Conservation (phyloP, 2,329 filamentous ascomycete species). For the Ampelomyces quisqualis region DNA sequence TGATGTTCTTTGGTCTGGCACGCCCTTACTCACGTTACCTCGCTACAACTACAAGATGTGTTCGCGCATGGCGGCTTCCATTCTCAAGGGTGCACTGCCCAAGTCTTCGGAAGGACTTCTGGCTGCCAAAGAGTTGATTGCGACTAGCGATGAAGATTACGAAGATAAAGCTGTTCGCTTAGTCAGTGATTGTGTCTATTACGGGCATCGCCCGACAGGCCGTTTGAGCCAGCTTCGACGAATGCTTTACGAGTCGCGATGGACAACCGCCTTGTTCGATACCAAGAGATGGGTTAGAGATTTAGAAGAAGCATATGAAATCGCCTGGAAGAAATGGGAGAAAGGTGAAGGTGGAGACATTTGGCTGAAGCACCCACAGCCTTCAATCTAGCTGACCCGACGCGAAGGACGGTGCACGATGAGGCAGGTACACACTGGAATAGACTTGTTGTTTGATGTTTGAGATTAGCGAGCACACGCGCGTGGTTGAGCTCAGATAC, state of each 20-base stretch:
- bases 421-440: no score
- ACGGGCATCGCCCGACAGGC: conserved; percentile 51
- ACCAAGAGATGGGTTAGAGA: conserved; percentile 89
- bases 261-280: conserved; percentile 86
- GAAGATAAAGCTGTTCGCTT: conserved; percentile 59
- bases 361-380: conserved; percentile 57
- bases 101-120: conserved; percentile 64
- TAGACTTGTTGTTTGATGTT: conserved; percentile 6
- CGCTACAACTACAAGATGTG: conserved; percentile 99
- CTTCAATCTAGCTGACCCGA: no score
- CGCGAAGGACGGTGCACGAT: no score
- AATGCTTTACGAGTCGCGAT: conserved; percentile 79
- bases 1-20: conserved; percentile 94
- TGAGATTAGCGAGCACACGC: conserved; percentile 17
- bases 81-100: conserved; percentile 84
- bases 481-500: background rate
- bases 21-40: conserved; percentile 84
- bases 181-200: conserved; percentile 34
- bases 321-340: conserved; percentile 88
- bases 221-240: conserved; percentile 76
- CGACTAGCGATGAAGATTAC: conserved; percentile 76
- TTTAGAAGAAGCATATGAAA: conserved; percentile 82
- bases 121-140: conserved; percentile 75
- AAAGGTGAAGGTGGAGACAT: conserved; percentile 88
- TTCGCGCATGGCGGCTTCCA: conserved; percentile 94